Conservation (phyloP, 2,329 filamentous ascomycete genomes). For the Fusarium miscanthi region DNA sequence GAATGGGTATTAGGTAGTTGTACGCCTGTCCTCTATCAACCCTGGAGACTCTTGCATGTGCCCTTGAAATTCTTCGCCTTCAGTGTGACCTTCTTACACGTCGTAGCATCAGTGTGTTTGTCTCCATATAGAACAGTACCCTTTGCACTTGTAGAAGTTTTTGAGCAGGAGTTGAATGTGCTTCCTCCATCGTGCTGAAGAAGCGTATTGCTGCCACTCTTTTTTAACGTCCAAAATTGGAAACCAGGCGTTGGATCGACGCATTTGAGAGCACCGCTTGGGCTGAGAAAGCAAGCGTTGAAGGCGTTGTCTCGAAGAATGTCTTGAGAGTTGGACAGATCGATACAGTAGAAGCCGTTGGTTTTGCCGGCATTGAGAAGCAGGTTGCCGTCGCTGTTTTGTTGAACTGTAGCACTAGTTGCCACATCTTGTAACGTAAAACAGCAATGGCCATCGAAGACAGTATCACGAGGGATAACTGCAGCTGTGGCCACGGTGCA, state of each 20-base stretch:
- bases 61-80: slow-evolving; percentile 44
- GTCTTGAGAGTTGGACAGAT: slow-evolving; percentile 39
- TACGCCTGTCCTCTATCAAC: neutral
- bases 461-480: slow-evolving; percentile 38
- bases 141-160: slow-evolving; percentile 17
- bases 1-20: neutral
- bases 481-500: slow-evolving; percentile 34
- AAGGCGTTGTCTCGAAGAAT: slow-evolving; percentile 45
- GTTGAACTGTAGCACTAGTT: slow-evolving; percentile 41
- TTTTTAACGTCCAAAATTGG: slow-evolving; percentile 45
- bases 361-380: slow-evolving; percentile 42
- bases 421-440: slow-evolving; percentile 47
- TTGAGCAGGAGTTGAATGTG: slow-evolving; percentile 45
- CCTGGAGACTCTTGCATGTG: slow-evolving; percentile 38
- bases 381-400: slow-evolving; percentile 45
- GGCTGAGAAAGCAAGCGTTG: slow-evolving; percentile 50
- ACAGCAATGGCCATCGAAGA: slow-evolving; percentile 46
- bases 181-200: slow-evolving; percentile 42
- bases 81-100: slow-evolving; percentile 43
- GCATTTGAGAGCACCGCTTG: slow-evolving; percentile 45
- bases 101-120: slow-evolving; percentile 19
- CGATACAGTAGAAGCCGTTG: slow-evolving; percentile 49
- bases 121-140: slow-evolving; percentile 43
- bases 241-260: slow-evolving; percentile 48
- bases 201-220: slow-evolving; percentile 33